Percentiles rank a stretch among this genome's conserved stretches.
These are phyloP conservation scores for Scheffersomyces amazonensis DNA, from an alignment of 805 yeast species.

Conservation along the genomic window DNA sequence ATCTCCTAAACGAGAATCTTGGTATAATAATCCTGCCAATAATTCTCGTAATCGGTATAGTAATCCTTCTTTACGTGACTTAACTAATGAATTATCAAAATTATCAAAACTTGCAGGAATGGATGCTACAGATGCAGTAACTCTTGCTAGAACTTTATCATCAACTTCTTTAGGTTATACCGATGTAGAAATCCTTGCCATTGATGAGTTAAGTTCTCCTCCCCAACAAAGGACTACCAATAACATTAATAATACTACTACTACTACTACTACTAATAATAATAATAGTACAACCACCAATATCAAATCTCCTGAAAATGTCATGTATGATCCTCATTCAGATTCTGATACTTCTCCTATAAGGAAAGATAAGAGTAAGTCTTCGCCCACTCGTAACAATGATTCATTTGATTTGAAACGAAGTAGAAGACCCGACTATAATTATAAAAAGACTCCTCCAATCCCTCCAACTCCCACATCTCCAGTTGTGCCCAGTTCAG, in stretches of 20 bases:
- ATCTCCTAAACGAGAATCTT: constrained; percentile 8
- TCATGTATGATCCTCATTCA: constrained; percentile 2
- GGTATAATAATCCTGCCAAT: constrained; percentile 1
- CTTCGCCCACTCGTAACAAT: constrained; percentile 2
- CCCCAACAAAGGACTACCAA: constrained; percentile 7
- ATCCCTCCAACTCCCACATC: constrained; percentile 6
- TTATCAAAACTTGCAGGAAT: constrained; percentile 76
- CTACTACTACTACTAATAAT: background rate
- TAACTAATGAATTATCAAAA: constrained; percentile 72
- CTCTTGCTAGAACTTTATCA: constrained; percentile 77
- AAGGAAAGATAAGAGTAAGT: constrained; percentile 15
- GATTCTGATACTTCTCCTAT: background rate
- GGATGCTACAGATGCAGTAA: constrained; percentile 76
- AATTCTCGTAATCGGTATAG: constrained; percentile 19
- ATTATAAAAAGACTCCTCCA: constrained; percentile 27
- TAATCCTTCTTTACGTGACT: constrained; percentile 66
- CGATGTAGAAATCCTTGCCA: constrained; percentile 44
- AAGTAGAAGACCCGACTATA: constrained; percentile 33
- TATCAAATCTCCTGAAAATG: background rate
- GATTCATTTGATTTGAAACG: constrained; percentile 31
- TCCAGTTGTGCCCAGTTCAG: constrained; percentile 20
- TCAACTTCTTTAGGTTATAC: constrained; percentile 63
- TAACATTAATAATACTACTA: constrained; percentile 4
- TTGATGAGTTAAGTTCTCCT: constrained; percentile 28
- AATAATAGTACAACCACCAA: constrained; percentile 5